Evolutionary conservation across 176 grass and related monocot species (phyloP).

Genomic region (Lolium multiflorum): DNA sequence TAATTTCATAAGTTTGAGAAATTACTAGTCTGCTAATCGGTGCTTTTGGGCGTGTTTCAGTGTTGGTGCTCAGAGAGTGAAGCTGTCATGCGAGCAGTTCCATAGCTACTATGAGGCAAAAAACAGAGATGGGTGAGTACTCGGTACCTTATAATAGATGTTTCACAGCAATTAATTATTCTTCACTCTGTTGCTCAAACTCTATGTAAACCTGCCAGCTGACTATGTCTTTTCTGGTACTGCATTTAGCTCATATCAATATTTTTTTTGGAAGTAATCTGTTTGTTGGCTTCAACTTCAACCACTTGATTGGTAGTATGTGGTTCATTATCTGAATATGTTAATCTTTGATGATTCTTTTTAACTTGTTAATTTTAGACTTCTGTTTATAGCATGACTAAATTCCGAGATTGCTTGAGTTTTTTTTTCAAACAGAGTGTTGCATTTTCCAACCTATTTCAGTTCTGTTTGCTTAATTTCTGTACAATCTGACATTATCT

Average conservation of each 20-base stretch:
- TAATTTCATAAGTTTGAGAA: neutral
- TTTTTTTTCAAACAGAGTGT: slow-evolving; percentile 8
- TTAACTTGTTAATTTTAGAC: neutral
- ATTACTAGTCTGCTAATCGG: neutral
- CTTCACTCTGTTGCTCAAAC: neutral
- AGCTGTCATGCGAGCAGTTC: neutral
- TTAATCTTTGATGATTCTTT: slow-evolving; percentile 17
- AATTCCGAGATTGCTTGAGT: neutral
- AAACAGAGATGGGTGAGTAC: slow-evolving; percentile 55
- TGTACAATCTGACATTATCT: neutral
- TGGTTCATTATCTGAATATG: neutral
- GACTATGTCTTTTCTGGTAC: neutral
- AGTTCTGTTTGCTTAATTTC: neutral
- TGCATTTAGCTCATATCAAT: slow-evolving; percentile 29
- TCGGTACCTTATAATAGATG: slow-evolving; percentile 16
- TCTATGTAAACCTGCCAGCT: neutral
- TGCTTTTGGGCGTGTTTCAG: slow-evolving; percentile 51
- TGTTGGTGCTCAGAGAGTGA: slow-evolving; percentile 83
- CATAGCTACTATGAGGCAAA: slow-evolving; percentile 65
- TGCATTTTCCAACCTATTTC: neutral
- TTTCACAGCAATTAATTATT: neutral
- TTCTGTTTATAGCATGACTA: slow-evolving; percentile 20
- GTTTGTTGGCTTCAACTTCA: neutral
- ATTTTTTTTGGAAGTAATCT: neutral
- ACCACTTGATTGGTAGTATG: neutral